Base-by-base conservation (phyloP, 2,329 filamentous ascomycete species). In the Cladosporium sp. region DNA sequence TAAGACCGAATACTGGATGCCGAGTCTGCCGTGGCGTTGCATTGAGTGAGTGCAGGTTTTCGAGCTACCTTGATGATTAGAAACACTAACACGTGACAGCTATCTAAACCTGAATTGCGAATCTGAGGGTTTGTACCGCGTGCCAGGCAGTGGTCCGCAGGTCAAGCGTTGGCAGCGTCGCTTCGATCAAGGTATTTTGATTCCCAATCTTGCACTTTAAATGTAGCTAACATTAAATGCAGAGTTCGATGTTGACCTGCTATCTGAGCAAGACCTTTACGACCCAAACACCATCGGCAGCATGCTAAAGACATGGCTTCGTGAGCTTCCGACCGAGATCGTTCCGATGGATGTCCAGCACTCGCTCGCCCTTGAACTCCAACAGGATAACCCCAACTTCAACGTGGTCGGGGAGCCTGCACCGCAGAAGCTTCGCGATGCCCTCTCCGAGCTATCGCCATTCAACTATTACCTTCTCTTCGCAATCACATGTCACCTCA, bases 1-100 rank as follows among this genome's bases (percentile, higher is more conserved):
- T 70, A 97, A 97, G 79, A 97, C 93, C 0, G 93, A 97, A 69
- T 97, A 95, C 70, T 97, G 93, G 93, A 96, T 97, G 92, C 93
- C 93, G 12, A 90, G 91, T 6, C 87, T 97, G 58, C 92, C 93
- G 0, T 97, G 93, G 89, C 83, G 93, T 62, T 95, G 91, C 58
- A 97, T 97, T 63, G 93, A 97, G 80, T 85, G 75, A 69, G 81
- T 76, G 13, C 6, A 47, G 1, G 45, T 10, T 24, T 13, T n/a
- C 39, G 24, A 15, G 13, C 7, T 17, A 12, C 3, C 20, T 5
- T 5, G 19, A 40, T 15, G 45, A 13, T 54, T 37, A 55, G 65
- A 47, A 68, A 56, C 3, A 35, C 48, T 53, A 15, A 53, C 24
- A 10, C 50, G 10, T 60, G 53, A 36, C 62, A 84, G 82, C 75